phyloP scores from a whole-genome alignment of 2,329 filamentous ascomycete genomes.

The Eutypella sp. region DNA sequence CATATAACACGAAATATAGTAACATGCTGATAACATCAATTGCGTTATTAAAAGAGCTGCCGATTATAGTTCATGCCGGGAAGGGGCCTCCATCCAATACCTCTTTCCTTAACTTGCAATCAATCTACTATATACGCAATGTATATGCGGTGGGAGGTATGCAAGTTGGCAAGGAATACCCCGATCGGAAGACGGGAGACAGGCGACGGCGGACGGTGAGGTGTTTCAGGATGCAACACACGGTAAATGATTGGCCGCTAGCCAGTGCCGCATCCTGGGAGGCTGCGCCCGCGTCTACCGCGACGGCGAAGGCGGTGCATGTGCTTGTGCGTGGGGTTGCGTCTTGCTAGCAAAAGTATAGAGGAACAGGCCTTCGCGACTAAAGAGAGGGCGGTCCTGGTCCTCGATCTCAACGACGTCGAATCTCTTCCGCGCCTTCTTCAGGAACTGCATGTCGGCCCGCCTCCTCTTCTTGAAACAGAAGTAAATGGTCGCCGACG shows the following conservation, averaged over 20 bases:
- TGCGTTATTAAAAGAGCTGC: neutral
- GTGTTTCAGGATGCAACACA: neutral
- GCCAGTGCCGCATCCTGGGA: neutral
- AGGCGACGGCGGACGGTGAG: no score
- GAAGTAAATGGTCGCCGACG: conserved; percentile 63
- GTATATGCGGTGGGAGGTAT: neutral
- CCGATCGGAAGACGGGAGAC: neutral
- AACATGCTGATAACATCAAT: neutral
- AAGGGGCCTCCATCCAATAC: neutral
- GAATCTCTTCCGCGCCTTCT: conserved; percentile 64
- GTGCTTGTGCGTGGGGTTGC: neutral
- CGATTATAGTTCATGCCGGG: neutral
- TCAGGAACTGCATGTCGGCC: conserved; percentile 72
- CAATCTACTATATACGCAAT: no score
- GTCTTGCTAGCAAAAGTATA: conserved; percentile 42
- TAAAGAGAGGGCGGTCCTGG: conserved; percentile 53
- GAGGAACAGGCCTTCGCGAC: conserved; percentile 54
- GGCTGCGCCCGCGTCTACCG: neutral
- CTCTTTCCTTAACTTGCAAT: neutral
- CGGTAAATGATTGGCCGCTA: neutral
- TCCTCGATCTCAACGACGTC: conserved; percentile 57
- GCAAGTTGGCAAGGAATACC: neutral
- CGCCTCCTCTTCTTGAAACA: conserved; percentile 92
- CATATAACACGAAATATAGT: no score
- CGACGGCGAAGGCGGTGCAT: no score